Conservation (phyloP, 441 rosid species). For the Corymbia citriodora region DNA sequence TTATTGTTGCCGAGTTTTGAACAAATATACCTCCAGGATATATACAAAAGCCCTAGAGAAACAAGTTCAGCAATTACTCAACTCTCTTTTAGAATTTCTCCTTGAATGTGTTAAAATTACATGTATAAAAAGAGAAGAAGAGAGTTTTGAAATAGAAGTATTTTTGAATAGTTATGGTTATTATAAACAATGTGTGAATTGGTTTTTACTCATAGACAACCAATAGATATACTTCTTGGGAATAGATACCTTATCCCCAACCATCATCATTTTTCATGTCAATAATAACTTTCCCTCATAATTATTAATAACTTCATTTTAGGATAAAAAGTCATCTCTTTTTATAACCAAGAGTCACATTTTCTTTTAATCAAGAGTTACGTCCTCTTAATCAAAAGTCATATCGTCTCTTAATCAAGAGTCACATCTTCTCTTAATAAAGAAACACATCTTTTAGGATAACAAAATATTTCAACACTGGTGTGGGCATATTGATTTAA, state of each 20-base stretch:
- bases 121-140: not conserved
- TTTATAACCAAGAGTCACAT: no score
- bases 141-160: not conserved
- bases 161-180: not conserved
- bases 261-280: not conserved
- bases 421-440: not conserved
- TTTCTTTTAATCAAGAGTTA: no score
- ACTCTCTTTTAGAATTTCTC: not conserved
- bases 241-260: no score
- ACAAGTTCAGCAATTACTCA: not conserved
- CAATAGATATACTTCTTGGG: no score
- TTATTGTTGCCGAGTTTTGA: no score
- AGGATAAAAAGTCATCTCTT: not conserved
- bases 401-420: not conserved
- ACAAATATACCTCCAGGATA: not conserved
- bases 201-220: not conserved
- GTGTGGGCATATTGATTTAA: not conserved
- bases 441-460: not conserved
- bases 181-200: no score
- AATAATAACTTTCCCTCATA: not conserved
- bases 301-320: no score
- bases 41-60: not conserved
- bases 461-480: no score
- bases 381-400: not conserved
- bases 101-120: no score